These are phyloP conservation scores for Aspergillus sp. DNA, from an alignment of 2,329 filamentous ascomycete genomes.

Conservation along the genomic window DNA sequence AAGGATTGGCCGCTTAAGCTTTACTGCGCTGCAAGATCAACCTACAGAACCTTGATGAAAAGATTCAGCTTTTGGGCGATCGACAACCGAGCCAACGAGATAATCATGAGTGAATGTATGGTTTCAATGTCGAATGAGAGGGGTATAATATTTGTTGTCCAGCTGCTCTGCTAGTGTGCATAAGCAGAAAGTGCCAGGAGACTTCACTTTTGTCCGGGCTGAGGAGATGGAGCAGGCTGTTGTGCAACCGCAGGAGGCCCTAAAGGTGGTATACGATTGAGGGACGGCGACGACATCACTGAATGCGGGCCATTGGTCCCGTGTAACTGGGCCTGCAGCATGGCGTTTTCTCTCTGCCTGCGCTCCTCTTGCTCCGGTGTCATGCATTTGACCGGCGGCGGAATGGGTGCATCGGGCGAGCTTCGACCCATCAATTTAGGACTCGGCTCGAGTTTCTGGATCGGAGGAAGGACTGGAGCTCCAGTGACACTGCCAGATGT, in stretches of 20 bases:
- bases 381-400: constrained; percentile 46
- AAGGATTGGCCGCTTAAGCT: not conserved
- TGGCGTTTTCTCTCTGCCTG: constrained; percentile 40
- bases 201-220: constrained; percentile 13
- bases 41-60: not conserved
- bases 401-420: constrained; percentile 46
- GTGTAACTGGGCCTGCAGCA: constrained; percentile 24
- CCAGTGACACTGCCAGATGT: constrained; percentile 37
- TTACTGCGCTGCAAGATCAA: not conserved
- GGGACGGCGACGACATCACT: constrained; percentile 35
- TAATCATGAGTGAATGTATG: not conserved
- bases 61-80: not conserved
- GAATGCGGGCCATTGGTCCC: constrained; percentile 26
- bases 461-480: constrained; percentile 42
- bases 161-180: not conserved
- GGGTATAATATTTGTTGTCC: not conserved
- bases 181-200: not conserved
- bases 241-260: constrained; percentile 29
- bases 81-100: not conserved
- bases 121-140: not conserved
- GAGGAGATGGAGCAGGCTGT: constrained; percentile 27
- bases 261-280: constrained; percentile 36
- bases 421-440: constrained; percentile 48
- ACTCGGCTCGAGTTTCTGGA: constrained; percentile 45
- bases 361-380: constrained; percentile 46